A percentile compares a stretch with the other conserved stretches of the same genome.
Evolutionary conservation across 495 filamentous ascomycete genomes (phyloP).

Genomic region (Lindgomyces ingoldianus): DNA sequence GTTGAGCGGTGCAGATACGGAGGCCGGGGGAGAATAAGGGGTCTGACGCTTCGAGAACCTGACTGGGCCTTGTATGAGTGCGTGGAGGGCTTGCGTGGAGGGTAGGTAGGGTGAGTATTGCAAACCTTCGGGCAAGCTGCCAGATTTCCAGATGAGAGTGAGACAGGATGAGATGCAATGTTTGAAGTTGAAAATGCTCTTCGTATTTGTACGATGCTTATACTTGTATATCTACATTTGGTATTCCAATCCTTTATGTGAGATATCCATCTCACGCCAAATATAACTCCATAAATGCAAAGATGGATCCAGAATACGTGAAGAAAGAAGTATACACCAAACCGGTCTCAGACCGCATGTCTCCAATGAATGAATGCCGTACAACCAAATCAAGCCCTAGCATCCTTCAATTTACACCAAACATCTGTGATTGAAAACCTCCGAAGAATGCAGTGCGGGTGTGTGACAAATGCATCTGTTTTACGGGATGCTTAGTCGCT

Average conservation of each 20-base stretch:
- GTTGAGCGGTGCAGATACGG: too few species aligned
- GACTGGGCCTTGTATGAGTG: too few species aligned
- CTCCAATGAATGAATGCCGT: not conserved
- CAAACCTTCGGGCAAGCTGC: too few species aligned
- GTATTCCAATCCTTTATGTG: not conserved
- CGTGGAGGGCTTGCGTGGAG: too few species aligned
- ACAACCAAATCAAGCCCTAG: not conserved
- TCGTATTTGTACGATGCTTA: not conserved
- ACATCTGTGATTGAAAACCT: not conserved
- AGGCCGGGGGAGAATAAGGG: too few species aligned
- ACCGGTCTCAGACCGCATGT: constrained; percentile 7
- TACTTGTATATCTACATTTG: not conserved
- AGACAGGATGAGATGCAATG: not conserved
- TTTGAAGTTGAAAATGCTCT: not conserved
- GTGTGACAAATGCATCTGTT: not conserved
- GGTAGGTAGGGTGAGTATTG: not conserved
- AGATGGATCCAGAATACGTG: not conserved
- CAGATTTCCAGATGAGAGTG: not conserved
- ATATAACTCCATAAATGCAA: not conserved
- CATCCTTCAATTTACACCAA: not conserved
- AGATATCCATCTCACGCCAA: not conserved
- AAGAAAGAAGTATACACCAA: constrained; percentile 4
- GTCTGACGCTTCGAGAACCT: too few species aligned
- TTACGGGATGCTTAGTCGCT: not conserved
- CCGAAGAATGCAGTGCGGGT: not conserved